Percentiles rank a stretch among this genome's conserved stretches.
phyloP scores from a whole-genome alignment of 73 alveolate genomes.

The Stentor roeselii region DNA sequence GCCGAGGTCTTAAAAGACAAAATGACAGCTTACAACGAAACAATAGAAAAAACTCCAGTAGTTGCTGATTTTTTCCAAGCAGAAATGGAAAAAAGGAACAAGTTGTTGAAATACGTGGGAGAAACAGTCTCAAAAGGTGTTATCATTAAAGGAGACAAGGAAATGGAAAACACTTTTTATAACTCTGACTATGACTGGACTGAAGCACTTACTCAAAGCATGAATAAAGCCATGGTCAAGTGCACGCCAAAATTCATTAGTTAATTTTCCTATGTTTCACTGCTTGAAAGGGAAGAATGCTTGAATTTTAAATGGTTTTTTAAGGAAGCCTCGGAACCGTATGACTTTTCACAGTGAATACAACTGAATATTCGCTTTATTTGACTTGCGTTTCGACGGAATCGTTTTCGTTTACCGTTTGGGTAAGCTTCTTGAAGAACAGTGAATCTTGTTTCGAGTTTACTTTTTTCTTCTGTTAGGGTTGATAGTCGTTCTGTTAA shows the following conservation, averaged over 20 bases:
- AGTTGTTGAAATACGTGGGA: neutral
- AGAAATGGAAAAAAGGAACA: neutral
- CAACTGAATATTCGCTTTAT: neutral
- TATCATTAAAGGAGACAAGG: neutral
- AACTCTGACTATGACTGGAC: neutral
- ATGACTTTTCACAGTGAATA: neutral
- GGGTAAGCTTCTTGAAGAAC: neutral
- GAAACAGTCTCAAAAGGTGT: neutral
- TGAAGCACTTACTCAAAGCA: neutral
- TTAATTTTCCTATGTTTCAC: neutral
- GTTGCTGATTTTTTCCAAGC: neutral
- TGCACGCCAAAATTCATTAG: neutral
- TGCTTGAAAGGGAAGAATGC: too few relatives aligned
- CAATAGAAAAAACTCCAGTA: neutral
- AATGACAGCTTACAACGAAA: neutral
- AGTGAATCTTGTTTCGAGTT: neutral
- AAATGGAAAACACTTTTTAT: neutral
- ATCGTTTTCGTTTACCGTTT: conserved; percentile 8
- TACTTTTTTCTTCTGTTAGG: neutral
- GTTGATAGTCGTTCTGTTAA: neutral
- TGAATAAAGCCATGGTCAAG: neutral
- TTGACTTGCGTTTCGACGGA: conserved; percentile 8
- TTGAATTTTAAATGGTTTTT: conserved; percentile 16
- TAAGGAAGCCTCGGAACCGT: conserved; percentile 21
- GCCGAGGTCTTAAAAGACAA: neutral